These are phyloP conservation scores for Xylaria castorea DNA, from an alignment of 495 filamentous ascomycete genomes.

Conservation along the genomic window DNA sequence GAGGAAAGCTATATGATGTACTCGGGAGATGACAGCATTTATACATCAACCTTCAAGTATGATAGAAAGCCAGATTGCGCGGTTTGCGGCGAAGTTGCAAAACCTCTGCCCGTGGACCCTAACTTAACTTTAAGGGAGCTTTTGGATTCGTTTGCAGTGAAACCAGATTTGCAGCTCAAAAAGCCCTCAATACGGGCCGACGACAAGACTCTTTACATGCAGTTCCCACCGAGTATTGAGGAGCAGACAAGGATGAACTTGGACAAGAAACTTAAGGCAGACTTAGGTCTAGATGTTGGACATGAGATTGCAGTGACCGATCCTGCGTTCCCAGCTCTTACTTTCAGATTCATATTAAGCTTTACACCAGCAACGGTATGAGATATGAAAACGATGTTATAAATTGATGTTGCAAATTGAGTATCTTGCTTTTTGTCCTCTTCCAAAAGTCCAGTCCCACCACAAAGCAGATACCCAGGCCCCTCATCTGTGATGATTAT, in stretches of 20 bases:
- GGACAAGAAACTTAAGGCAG: slow-evolving; percentile 64
- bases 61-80: slow-evolving; percentile 92
- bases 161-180: slow-evolving; percentile 86
- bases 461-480: background rate
- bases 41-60: slow-evolving; percentile 95
- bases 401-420: background rate
- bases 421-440: background rate
- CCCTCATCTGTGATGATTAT: background rate
- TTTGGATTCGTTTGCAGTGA: slow-evolving; percentile 81
- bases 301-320: slow-evolving; percentile 79
- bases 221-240: slow-evolving; percentile 78
- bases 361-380: slow-evolving; percentile 38
- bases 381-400: background rate
- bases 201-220: slow-evolving; percentile 86
- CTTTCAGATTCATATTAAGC: slow-evolving; percentile 72
- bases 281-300: slow-evolving; percentile 57
- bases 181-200: slow-evolving; percentile 87
- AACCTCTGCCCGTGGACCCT: slow-evolving; percentile 72
- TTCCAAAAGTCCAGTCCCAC: background rate
- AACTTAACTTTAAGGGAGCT: slow-evolving; percentile 81
- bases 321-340: slow-evolving; percentile 73
- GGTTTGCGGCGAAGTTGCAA: slow-evolving; percentile 85
- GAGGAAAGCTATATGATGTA: slow-evolving; percentile 99
- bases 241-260: slow-evolving; percentile 84
- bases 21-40: slow-evolving; percentile 90